phyloP scores from a whole-genome alignment of 768 basidiomycete genomes.

The Tricholoma matsutake region DNA sequence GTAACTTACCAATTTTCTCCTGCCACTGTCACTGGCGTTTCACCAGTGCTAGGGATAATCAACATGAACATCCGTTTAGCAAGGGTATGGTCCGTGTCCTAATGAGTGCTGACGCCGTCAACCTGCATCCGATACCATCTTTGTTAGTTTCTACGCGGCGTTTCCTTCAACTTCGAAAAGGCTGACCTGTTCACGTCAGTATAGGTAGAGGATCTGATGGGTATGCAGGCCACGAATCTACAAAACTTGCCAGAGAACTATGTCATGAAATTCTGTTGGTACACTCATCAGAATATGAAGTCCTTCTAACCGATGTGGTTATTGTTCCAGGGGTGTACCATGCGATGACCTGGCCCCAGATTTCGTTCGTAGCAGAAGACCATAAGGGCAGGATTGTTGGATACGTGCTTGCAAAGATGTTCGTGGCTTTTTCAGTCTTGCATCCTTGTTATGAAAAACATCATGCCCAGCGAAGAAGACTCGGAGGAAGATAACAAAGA shows the following conservation, averaged over 20 bases:
- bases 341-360: slow-evolving; percentile 86
- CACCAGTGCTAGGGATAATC: not conserved
- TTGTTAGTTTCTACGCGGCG: not conserved
- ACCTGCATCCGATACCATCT: not conserved
- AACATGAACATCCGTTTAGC: slow-evolving; percentile 52
- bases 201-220: slow-evolving; percentile 83
- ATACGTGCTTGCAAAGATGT: slow-evolving; percentile 97
- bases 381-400: slow-evolving; percentile 87
- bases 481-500: slow-evolving; percentile 54
- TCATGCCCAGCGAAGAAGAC: slow-evolving; percentile 31
- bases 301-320: not conserved
- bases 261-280: slow-evolving; percentile 73
- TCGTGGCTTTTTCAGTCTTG: slow-evolving; percentile 18
- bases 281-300: not conserved
- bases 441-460: not conserved
- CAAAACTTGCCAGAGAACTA: slow-evolving; percentile 94
- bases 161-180: not conserved
- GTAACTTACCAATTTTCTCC: not conserved
- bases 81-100: slow-evolving; percentile 30
- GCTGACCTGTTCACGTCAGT: slow-evolving; percentile 10
- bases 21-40: too few relatives aligned
- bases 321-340: slow-evolving; percentile 75
- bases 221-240: slow-evolving; percentile 93
- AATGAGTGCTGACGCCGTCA: not conserved
- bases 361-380: slow-evolving; percentile 92